Conservation (phyloP, 129 eudicot genomes). For the Escallonia rubra region DNA sequence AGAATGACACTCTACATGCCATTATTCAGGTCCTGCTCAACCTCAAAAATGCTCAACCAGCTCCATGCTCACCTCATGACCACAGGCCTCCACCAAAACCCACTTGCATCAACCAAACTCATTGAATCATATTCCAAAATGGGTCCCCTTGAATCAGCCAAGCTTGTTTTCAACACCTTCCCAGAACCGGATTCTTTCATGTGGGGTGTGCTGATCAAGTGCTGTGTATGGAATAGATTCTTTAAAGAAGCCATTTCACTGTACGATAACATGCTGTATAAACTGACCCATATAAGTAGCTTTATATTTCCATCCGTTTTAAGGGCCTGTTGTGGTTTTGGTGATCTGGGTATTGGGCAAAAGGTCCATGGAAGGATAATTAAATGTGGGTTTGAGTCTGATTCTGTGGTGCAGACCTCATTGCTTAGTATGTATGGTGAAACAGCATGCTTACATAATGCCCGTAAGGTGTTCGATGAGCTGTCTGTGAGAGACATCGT, state of each 20-base stretch:
- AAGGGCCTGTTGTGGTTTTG: slow-evolving; percentile 58
- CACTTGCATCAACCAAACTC: slow-evolving; percentile 73
- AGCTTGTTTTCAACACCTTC: slow-evolving; percentile 39
- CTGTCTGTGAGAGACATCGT: slow-evolving; percentile 58
- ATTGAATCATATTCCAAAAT: slow-evolving; percentile 69
- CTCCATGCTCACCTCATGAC: slow-evolving; percentile 65
- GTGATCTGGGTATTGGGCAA: slow-evolving; percentile 47
- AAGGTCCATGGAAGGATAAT: slow-evolving; percentile 60
- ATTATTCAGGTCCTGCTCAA: slow-evolving; percentile 46
- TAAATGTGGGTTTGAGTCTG: slow-evolving; percentile 56
- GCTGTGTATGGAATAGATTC: slow-evolving; percentile 50
- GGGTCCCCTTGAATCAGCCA: slow-evolving; percentile 38
- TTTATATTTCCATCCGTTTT: slow-evolving; percentile 67
- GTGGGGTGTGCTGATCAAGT: slow-evolving; percentile 70
- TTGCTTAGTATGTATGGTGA: slow-evolving; percentile 71
- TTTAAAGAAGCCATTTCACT: slow-evolving; percentile 42
- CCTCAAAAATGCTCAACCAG: slow-evolving; percentile 38
- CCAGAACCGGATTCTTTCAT: slow-evolving; percentile 71
- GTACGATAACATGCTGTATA: slow-evolving; percentile 33
- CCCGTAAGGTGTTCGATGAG: slow-evolving; percentile 51
- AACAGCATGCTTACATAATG: slow-evolving; percentile 31
- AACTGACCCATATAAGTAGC: slow-evolving; percentile 33
- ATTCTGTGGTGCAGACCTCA: slow-evolving; percentile 57
- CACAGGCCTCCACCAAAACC: slow-evolving; percentile 41
- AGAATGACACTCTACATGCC: slow-evolving; percentile 69